phyloP scores from a whole-genome alignment of 768 basidiomycete species.

The Naganishia randhawae region DNA sequence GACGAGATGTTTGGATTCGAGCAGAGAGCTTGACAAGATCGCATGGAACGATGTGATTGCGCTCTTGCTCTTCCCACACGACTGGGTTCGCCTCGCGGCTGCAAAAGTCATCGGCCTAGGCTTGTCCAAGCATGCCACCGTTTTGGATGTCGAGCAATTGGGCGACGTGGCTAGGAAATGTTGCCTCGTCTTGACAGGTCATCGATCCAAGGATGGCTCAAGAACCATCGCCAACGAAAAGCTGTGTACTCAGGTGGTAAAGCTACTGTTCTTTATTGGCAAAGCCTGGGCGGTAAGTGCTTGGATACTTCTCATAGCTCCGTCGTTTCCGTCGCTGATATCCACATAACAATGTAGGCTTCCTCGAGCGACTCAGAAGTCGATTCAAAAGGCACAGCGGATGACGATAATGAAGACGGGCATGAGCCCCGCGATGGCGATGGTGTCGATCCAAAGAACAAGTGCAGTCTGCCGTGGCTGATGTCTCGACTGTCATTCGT shows the following conservation, averaged over 20 bases:
- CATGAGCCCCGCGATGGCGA: constrained; percentile 37
- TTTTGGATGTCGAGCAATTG: constrained; percentile 50
- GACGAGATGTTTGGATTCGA: background rate
- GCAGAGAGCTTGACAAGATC: constrained; percentile 49
- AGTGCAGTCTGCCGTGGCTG: constrained; percentile 76
- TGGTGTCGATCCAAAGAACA: constrained; percentile 41
- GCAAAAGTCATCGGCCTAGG: constrained; percentile 66
- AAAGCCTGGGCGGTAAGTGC: constrained; percentile 61
- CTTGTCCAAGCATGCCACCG: background rate
- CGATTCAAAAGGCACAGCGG: constrained; percentile 25
- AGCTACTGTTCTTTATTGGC: constrained; percentile 87
- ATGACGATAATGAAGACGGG: constrained; percentile 37
- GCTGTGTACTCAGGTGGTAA: constrained; percentile 66
- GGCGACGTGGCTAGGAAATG: constrained; percentile 69
- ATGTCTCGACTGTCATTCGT: constrained; percentile 92
- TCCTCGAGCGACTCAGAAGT: background rate
- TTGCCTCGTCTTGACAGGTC: constrained; percentile 74
- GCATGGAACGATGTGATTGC: constrained; percentile 63
- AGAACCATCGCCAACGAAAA: constrained; percentile 53
- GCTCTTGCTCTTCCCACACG: constrained; percentile 81
- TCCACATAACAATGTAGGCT: background rate
- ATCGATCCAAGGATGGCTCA: constrained; percentile 67
- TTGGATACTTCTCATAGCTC: background rate
- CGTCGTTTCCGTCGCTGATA: background rate
- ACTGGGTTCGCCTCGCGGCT: constrained; percentile 84